These are phyloP conservation scores for Citrus sinensis DNA, from an alignment of 345 rosid genomes.

Conservation along the genomic window DVS_A1.0 CM039163.1:3439001-3439500, in stretches of 20 bases:
- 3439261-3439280: constrained; percentile 50
- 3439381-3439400: background rate
- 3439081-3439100: constrained; percentile 37
- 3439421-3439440: background rate
- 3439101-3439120: constrained; percentile 46
- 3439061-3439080: constrained; percentile 38
- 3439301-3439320: background rate
- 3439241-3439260: constrained; percentile 50
- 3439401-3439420: background rate
- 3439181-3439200: constrained; percentile 63
- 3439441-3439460: background rate
- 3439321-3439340: background rate
- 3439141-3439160: constrained; percentile 26
- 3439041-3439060: constrained; percentile 10
- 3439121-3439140: constrained; percentile 25
- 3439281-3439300: constrained; percentile 36
- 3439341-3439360: constrained; percentile 3
- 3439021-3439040: constrained; percentile 9
- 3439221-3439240: constrained; percentile 39
- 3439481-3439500: background rate
- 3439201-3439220: constrained; percentile 55
- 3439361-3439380: background rate
- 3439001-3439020: constrained; percentile 12
- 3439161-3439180: constrained; percentile 42
- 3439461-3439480: background rate